A percentile compares a stretch with the other conserved stretches of the same genome.
Evolutionary conservation across 139 green algal species (phyloP).

Genomic region (Trebouxia sp.): DNA sequence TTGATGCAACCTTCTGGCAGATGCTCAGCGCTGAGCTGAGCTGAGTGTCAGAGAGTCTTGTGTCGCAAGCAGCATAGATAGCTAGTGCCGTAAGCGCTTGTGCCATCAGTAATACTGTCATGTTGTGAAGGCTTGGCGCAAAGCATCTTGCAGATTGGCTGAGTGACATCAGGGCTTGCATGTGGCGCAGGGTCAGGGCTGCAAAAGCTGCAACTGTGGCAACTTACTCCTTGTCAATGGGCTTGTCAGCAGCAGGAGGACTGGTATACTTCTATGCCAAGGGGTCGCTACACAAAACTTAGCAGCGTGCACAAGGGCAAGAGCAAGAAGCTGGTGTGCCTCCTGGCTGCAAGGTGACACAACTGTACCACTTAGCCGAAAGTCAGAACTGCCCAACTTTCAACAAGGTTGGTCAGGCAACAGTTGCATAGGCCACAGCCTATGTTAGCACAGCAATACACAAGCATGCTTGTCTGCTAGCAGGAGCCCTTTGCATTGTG

Average conservation of each 20-base stretch:
- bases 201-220: slow-evolving; percentile 15
- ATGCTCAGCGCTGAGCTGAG: no score
- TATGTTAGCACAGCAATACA: not conserved
- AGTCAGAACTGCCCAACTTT: no score
- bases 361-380: no score
- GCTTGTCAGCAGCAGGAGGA: slow-evolving; percentile 4
- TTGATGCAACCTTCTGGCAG: no score
- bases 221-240: slow-evolving; percentile 19
- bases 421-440: not conserved
- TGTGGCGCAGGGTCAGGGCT: not conserved
- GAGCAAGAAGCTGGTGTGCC: not conserved
- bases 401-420: not conserved
- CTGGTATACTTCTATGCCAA: slow-evolving; percentile 26
- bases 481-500: not conserved
- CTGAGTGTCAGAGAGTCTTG: no score
- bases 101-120: no score
- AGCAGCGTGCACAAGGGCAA: not conserved
- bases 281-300: not conserved
- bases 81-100: no score
- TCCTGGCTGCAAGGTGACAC: not conserved
- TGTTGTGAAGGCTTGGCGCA: no score
- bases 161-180: no score
- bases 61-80: no score
- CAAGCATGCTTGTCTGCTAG: not conserved
- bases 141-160: no score